Evolutionary conservation across 179 eudicot species (phyloP).

Genomic region (Dionaea muscipula): DNA sequence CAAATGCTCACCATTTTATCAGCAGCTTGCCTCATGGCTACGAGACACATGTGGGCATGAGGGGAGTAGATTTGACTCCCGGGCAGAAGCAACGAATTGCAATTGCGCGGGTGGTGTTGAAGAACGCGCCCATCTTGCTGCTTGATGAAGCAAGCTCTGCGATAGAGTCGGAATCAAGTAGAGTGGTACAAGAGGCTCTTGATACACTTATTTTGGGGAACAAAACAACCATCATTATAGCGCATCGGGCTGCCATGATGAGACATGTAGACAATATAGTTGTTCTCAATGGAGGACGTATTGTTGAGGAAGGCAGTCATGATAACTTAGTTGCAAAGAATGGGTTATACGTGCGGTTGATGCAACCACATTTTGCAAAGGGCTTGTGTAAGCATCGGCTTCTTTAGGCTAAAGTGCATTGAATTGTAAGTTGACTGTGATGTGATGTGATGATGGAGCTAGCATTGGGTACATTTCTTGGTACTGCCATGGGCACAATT

Average conservation of each 20-base stretch:
- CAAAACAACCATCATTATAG: constrained; percentile 79
- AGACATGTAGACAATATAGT: constrained; percentile 92
- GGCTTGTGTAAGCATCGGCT: constrained; percentile 77
- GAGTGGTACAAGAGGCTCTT: constrained; percentile 95
- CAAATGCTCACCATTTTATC: constrained; percentile 96
- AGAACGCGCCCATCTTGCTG: constrained; percentile 88
- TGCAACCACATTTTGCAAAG: constrained; percentile 94
- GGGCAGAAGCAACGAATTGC: constrained; percentile 96
- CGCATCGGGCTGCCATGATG: constrained; percentile 99
- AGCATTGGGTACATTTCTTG: background rate
- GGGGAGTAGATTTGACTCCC: constrained; percentile 92
- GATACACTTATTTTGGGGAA: constrained; percentile 91
- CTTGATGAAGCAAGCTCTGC: constrained; percentile 95
- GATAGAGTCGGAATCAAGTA: constrained; percentile 87
- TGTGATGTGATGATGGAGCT: background rate
- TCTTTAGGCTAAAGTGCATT: background rate
- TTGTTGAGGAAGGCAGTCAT: constrained; percentile 89
- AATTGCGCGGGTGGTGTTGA: constrained; percentile 74
- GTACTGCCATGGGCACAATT: too few species aligned
- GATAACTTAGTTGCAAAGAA: constrained; percentile 61
- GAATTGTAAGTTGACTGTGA: background rate
- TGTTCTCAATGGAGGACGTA: constrained; percentile 89
- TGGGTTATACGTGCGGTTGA: constrained; percentile 79
- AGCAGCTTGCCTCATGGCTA: constrained; percentile 97
- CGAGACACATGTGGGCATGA: constrained; percentile 96